Percentiles rank a stretch among this genome's conserved stretches.
Conservation (phyloP, 225 moss, liverwort and hornwort species). For the Lunularia cruciata region DNA sequence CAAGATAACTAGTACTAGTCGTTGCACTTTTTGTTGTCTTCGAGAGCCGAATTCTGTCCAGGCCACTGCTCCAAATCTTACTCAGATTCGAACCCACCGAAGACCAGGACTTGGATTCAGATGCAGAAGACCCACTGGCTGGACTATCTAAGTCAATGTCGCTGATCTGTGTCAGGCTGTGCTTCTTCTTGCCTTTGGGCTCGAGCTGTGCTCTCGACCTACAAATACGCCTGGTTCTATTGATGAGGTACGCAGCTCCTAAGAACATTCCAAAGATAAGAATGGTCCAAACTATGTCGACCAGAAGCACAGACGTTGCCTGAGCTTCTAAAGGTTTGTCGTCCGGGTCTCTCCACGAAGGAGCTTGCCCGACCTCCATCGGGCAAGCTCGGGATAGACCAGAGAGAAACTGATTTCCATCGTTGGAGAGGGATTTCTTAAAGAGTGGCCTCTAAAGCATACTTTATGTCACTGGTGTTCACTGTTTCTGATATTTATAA, state of each 20-base stretch:
- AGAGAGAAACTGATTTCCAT: too few species aligned
- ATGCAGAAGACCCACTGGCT: background rate
- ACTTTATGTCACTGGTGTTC: too few species aligned
- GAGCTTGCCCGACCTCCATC: constrained; percentile 5
- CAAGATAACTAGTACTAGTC: background rate
- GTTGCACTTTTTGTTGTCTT: background rate
- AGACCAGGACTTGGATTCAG: background rate
- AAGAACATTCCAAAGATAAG: background rate
- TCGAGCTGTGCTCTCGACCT: background rate
- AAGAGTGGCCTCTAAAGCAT: too few species aligned
- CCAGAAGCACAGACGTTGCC: background rate
- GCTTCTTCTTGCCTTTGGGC: background rate
- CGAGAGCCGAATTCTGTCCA: background rate
- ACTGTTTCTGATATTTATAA: too few species aligned
- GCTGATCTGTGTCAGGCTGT: background rate
- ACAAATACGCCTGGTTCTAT: background rate
- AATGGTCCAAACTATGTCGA: constrained; percentile 1
- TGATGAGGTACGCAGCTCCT: constrained; percentile 3
- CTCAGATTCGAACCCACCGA: constrained; percentile 1
- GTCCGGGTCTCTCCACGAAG: background rate
- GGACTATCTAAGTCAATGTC: background rate
- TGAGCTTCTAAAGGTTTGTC: background rate
- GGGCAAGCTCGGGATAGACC: background rate
- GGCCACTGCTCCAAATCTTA: background rate
- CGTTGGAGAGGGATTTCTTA: too few species aligned